Evolutionary conservation across 169 alveolate species (phyloP).

Genomic region (Cryptosporidium muris): DNA sequence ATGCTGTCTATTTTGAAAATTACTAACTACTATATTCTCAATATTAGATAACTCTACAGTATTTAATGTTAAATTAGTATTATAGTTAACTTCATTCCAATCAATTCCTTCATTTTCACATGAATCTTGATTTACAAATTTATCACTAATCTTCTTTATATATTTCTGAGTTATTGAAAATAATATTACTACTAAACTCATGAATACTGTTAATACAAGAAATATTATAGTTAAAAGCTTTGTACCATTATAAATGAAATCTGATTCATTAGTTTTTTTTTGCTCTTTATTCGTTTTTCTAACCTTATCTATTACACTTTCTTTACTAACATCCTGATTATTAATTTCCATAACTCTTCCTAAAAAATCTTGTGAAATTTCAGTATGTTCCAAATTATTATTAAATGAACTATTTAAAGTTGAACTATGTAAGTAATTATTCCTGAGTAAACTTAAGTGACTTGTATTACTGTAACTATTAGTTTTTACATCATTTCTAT

Average conservation of each 20-base stretch:
- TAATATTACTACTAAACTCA: constrained; percentile 26
- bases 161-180: constrained; percentile 36
- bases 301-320: background rate
- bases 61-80: background rate
- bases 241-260: constrained; percentile 58
- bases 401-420: too few relatives aligned
- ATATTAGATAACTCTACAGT: background rate
- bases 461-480: too few relatives aligned
- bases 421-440: too few relatives aligned
- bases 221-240: constrained; percentile 46
- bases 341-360: too few relatives aligned
- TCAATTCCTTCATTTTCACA: background rate
- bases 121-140: constrained; percentile 5
- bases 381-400: too few relatives aligned
- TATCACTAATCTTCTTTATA: constrained; percentile 20
- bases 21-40: background rate
- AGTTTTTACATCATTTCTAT: too few relatives aligned
- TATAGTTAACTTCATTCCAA: background rate
- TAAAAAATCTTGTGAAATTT: too few relatives aligned
- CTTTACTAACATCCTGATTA: too few relatives aligned
- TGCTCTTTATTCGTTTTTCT: constrained; percentile 11
- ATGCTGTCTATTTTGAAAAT: constrained; percentile 12
- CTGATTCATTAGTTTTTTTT: constrained; percentile 18
- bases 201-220: constrained; percentile 18
- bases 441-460: too few relatives aligned